Base-by-base conservation (phyloP, 106 monocot species). In the Allium sativum region DNA sequence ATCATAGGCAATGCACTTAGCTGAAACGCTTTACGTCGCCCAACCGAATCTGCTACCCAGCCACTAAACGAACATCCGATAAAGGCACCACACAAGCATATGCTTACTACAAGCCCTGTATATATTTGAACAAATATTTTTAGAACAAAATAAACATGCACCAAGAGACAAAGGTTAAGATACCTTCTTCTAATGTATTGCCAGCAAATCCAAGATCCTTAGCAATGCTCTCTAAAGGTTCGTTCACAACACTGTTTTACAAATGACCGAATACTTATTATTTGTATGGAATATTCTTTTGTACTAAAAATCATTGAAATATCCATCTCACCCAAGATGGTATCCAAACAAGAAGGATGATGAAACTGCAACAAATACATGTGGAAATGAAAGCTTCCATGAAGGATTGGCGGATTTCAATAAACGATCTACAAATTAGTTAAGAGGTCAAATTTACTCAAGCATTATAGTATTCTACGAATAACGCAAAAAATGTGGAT, bases 81-180 rank as follows among this genome's bases (percentile, higher is more conserved):
- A 53, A 89, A 80, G 9, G 93, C 93, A 42, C 89, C 89, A 47
- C 76, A 77, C 56, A 94, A 70, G 54, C 93, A 94, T 57, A 70
- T 89, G 69, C 93, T 94, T 22, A 94, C 93, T 56, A 89, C 93
- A 71, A 94, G 89, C 14, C 93, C 89, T 94, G 75, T 59, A 31
- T 31, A 31, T 31, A 31, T 31, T 31, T 31, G 31, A 59, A 59
- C 10, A 31, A 1, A 31, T 50, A 3, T 12, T 15, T 13, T 19
- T 1, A 10, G 21, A 19, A 8, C 1, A 56, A 56, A 11, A 15
- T 56, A 56, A 15, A 19, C 7, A 10, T 10, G 20, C n/a, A 15
- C 21, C 19, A 56, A 18, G 2, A 64, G 50, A 50, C 8, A 17
- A 64, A 7, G 10, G n/a, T 42, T 10, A 12, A 45, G 4, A 19